Conservation (phyloP, 1,284 basidiomycete species). For the Neotropicomus parvogracilis region DNA sequence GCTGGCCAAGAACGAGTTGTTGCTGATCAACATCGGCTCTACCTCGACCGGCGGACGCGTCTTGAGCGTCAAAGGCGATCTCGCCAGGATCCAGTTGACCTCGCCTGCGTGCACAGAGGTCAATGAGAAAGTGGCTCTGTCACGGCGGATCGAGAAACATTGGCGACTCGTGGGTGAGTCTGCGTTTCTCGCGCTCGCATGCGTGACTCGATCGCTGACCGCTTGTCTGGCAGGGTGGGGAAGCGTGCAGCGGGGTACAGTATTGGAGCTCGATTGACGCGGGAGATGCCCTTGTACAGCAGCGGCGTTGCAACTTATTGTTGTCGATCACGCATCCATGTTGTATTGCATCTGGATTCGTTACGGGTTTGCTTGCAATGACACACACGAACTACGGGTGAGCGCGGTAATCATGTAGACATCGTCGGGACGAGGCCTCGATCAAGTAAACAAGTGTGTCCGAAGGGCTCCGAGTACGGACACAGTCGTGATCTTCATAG, state of each 20-base stretch:
- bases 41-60: slow-evolving; percentile 94
- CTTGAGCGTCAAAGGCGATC: slow-evolving; percentile 85
- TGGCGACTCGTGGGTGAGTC: slow-evolving; percentile 84
- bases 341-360: slow-evolving; percentile 1
- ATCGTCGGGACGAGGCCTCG: too few relatives aligned
- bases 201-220: neutral
- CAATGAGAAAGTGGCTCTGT: slow-evolving; percentile 92
- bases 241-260: slow-evolving; percentile 54
- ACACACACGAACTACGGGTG: too few relatives aligned
- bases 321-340: neutral
- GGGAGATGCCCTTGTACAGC: neutral
- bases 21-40: slow-evolving; percentile 92
- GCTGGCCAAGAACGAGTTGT: slow-evolving; percentile 88
- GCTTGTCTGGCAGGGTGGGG: slow-evolving; percentile 46
- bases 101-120: slow-evolving; percentile 92
- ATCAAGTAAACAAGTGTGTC: too few relatives aligned
- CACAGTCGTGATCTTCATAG: too few relatives aligned
- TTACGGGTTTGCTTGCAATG: too few relatives aligned
- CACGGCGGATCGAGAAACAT: slow-evolving; percentile 94
- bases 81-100: slow-evolving; percentile 89
- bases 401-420: too few relatives aligned
- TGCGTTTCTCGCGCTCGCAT: neutral
- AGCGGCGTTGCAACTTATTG: neutral
- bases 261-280: slow-evolving; percentile 49
- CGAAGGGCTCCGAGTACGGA: too few relatives aligned